Conservation (phyloP, 176 grass and related monocot genomes). For the Calamus simplicifolius region DNA sequence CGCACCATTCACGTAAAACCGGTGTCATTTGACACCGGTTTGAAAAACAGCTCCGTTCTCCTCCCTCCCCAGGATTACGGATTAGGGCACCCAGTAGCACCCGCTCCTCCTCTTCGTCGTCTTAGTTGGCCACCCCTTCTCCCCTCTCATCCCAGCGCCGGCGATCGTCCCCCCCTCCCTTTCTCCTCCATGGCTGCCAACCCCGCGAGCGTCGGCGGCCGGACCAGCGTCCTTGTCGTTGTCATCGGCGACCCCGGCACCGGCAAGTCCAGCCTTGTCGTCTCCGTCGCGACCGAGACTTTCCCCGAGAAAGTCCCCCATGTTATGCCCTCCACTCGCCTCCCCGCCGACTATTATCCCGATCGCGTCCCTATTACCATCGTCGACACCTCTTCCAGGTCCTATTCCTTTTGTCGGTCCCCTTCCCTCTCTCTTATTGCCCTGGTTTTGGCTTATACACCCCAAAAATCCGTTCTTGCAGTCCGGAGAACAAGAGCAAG, state of each 20-base stretch:
- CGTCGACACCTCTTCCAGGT: constrained; percentile 86
- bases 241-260: constrained; percentile 85
- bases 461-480: constrained; percentile 1
- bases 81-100: no score
- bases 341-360: constrained; percentile 83
- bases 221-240: constrained; percentile 60
- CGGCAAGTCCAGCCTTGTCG: constrained; percentile 84
- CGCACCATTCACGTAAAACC: no score
- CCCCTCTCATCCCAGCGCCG: no score
- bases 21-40: no score
- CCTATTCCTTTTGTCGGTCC: not conserved
- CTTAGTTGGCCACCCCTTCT: no score
- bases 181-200: no score
- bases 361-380: constrained; percentile 96
- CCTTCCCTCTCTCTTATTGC: not conserved
- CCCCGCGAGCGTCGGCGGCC: constrained; percentile 22
- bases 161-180: no score
- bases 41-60: no score
- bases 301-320: constrained; percentile 73
- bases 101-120: no score
- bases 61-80: no score
- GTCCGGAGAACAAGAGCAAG: constrained; percentile 79
- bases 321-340: constrained; percentile 59
- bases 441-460: no score
- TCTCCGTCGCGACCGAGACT: constrained; percentile 69